phyloP scores from a whole-genome alignment of 768 basidiomycete genomes.

The Calocera cornea region DNA sequence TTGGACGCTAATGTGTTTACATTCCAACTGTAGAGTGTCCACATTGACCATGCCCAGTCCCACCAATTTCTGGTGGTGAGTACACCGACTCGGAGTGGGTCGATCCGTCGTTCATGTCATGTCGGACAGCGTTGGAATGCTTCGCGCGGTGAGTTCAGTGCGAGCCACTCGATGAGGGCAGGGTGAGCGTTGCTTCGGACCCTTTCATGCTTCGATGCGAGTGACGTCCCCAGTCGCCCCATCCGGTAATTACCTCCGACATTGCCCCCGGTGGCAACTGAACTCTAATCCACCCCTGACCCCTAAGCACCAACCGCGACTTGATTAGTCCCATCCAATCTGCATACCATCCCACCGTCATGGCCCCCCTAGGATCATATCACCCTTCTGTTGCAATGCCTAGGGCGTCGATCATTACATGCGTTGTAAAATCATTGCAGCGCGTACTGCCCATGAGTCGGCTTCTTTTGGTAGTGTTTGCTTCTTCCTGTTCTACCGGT shows the following conservation, averaged over 20 bases:
- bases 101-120: slow-evolving; percentile 1
- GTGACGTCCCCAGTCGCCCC: not conserved
- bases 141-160: not conserved
- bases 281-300: slow-evolving; percentile 1
- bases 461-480: too few species aligned
- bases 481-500: too few species aligned
- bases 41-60: not conserved
- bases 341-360: slow-evolving; percentile 4
- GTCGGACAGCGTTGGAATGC: slow-evolving; percentile 2
- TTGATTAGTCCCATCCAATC: slow-evolving; percentile 5
- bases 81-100: not conserved
- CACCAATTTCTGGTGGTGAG: not conserved
- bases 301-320: not conserved
- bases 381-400: not conserved
- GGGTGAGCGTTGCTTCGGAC: not conserved
- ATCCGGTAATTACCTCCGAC: not conserved
- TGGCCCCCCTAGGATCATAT: not conserved
- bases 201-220: slow-evolving; percentile 3
- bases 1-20: slow-evolving; percentile 5
- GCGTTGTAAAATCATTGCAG: not conserved
- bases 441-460: not conserved
- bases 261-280: not conserved
- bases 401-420: not conserved
- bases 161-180: not conserved
- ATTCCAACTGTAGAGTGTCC: not conserved